Evolutionary conservation across 2,329 filamentous ascomycete species (phyloP).

Genomic region (Myriosclerotinia curreyana): DNA sequence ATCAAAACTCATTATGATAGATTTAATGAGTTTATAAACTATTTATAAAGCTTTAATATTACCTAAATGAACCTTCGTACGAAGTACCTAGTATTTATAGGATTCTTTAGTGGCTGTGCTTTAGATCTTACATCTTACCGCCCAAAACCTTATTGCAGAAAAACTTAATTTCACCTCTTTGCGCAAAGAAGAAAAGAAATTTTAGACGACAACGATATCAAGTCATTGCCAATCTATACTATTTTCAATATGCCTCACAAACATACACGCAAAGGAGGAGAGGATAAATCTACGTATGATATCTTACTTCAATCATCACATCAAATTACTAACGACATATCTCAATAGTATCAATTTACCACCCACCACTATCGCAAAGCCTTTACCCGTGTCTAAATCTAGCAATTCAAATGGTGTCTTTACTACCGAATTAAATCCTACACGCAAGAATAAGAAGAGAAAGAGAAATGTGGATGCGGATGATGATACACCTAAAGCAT

Average conservation of each 20-base stretch:
- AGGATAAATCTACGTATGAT: conserved; percentile 53
- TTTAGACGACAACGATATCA: neutral
- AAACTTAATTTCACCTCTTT: conserved; percentile 8
- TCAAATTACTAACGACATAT: conserved; percentile 27
- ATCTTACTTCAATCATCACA: neutral
- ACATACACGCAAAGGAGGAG: conserved; percentile 65
- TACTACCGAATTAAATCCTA: conserved; percentile 38
- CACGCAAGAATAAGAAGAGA: conserved; percentile 43
- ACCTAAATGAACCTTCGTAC: no score
- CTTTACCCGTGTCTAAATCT: conserved; percentile 53
- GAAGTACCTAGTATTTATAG: no score
- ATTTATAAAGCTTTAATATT: no score
- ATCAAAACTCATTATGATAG: no score
- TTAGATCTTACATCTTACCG: neutral
- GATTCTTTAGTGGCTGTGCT: no score
- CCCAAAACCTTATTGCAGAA: neutral
- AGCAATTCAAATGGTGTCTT: conserved; percentile 42
- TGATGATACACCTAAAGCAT: conserved; percentile 81
- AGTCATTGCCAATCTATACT: neutral
- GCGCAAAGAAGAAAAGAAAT: neutral
- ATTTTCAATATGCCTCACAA: conserved; percentile 75
- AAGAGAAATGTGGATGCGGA: conserved; percentile 48
- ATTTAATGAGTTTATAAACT: no score
- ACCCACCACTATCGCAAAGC: conserved; percentile 56
- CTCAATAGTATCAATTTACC: conserved; percentile 48